These are phyloP conservation scores for Vararia minispora DNA, from an alignment of 768 basidiomycete species.

Conservation along the genomic window DNA sequence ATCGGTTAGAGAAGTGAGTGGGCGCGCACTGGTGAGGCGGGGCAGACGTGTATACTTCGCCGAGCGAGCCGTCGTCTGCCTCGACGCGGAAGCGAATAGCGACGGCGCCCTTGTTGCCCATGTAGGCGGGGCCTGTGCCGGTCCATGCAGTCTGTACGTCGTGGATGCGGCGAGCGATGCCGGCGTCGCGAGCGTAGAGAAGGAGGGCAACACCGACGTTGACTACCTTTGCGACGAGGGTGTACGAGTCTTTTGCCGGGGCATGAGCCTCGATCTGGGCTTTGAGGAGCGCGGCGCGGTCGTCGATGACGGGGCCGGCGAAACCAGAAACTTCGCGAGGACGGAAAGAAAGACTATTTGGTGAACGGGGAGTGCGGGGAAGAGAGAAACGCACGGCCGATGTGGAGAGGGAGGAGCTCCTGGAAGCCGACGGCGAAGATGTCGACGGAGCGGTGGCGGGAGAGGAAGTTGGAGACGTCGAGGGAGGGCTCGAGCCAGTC, in stretches of 20 bases:
- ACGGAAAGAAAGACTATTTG: constrained; percentile 3
- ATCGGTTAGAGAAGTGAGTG: constrained; percentile 1
- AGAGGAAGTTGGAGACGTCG: constrained; percentile 62
- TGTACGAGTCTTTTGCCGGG: constrained; percentile 63
- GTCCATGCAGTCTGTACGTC: constrained; percentile 71
- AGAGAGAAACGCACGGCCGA: constrained; percentile 42
- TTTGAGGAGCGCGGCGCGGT: constrained; percentile 60
- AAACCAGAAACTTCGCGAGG: constrained; percentile 57
- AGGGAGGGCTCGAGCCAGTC: constrained; percentile 86
- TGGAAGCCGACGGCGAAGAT: constrained; percentile 90
- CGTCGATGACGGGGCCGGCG: constrained; percentile 57
- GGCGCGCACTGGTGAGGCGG: constrained; percentile 1
- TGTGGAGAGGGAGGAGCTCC: constrained; percentile 82
- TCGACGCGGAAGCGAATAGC: constrained; percentile 72
- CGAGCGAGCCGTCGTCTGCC: constrained; percentile 39
- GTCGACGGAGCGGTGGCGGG: constrained; percentile 64
- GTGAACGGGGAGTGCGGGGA: constrained; percentile 5
- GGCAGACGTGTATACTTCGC: constrained; percentile 72
- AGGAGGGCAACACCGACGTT: constrained; percentile 84
- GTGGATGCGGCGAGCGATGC: constrained; percentile 43
- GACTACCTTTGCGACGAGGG: constrained; percentile 66
- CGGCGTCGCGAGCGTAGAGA: constrained; percentile 72
- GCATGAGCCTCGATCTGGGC: constrained; percentile 63
- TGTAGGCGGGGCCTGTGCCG: constrained; percentile 56
- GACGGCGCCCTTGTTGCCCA: constrained; percentile 96